Evolutionary conservation across 768 basidiomycete species (phyloP), one percentile per base, ranked within the genome.

Genomic region (Boletus edulis): DNA sequence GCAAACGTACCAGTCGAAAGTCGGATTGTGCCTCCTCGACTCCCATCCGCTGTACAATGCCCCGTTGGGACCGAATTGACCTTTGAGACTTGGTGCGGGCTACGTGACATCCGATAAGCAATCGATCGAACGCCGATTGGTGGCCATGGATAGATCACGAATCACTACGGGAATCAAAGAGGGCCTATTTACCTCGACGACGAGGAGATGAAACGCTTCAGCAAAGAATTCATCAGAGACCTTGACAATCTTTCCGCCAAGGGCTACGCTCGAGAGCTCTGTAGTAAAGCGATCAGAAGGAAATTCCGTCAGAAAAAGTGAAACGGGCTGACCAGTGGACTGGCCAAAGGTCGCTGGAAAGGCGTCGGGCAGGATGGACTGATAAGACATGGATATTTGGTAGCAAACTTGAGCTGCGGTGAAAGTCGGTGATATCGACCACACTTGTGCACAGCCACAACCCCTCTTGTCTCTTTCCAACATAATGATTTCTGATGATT

Each of bases 141-240:
- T 29, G 29, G 8, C 8, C 27, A 27, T 27, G 27, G 27, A 27
- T 9, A 27, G 29, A 9, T 29, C 29, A 29, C 24, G 5, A 24
- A 24, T 24, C 24, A 24, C 24, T 24, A 6, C 29, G 8, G 29
- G 29, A 2, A 29, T 29, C 8, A 29, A 2, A 39, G 42, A 3
- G 13, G 15, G 9, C 39, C 81, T 63, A 24, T 4, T 24, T 57
- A 92, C 95, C 73, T 87, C 85, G 41, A 91, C 87, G 46, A 89
- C 79, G 51, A 99, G 78, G 24, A 99, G 76, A 73, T 96, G 85
- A 58, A 73, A 80, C 0, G 90, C 94, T 62, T 87, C 83, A 11
- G 92, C 94, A 65, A 99, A 99, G 78, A 98, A 99, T 59, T 99
- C 94, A 70, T 99, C 97, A 3, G 94, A 97, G 44, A 90, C 85